Percentiles rank a stretch among this genome's conserved stretches.
Conservation (phyloP, 441 rosid species). For the Gossypium davidsonii region DNA sequence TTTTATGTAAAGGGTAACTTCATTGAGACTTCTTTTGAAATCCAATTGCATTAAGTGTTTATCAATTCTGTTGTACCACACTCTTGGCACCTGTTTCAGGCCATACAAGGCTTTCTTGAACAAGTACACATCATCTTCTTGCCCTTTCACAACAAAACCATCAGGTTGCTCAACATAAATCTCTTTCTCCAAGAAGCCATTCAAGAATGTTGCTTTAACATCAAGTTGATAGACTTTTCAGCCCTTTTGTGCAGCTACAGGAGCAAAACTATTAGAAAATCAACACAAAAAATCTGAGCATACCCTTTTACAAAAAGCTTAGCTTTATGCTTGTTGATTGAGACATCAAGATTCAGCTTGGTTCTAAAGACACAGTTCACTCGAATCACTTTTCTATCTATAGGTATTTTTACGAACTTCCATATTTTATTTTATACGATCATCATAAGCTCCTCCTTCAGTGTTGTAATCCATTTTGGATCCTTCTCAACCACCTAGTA, state of each 20-base stretch:
- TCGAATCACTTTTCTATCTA: background rate
- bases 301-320: background rate
- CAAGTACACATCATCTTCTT: background rate
- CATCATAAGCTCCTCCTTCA: background rate
- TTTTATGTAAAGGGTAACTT: background rate
- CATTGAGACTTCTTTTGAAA: background rate
- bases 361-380: background rate
- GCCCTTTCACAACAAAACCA: background rate
- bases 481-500: background rate
- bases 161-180: background rate
- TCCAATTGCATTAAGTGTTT: background rate
- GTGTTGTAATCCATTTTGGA: background rate
- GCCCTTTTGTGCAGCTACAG: background rate
- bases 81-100: background rate
- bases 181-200: background rate
- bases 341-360: background rate
- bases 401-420: background rate
- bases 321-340: background rate
- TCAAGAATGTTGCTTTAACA: background rate
- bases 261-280: background rate
- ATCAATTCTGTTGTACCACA: background rate
- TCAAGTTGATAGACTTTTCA: background rate
- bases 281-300: background rate
- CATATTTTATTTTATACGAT: background rate
- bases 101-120: background rate